Base-by-base conservation (phyloP, 2,329 filamentous ascomycete species). In the Penicillium sp. region DNA sequence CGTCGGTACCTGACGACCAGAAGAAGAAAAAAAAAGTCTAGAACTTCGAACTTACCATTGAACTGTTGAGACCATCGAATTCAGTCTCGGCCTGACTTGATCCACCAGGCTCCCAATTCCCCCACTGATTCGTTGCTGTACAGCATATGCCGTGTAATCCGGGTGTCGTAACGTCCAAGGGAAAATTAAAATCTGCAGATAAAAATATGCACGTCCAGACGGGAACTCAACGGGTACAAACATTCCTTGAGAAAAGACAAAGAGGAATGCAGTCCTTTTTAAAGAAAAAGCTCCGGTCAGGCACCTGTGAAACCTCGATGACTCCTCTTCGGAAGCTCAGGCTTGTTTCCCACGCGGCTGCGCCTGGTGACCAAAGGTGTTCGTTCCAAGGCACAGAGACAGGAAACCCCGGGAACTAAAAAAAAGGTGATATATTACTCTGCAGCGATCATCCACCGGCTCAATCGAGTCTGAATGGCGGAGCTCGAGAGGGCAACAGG, bases 371-470 rank as follows among this genome's bases (percentile, higher is more conserved):
- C 65, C 64, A 45, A 47, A 26, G 11, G 55, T 33, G 35, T 52
- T 55, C 47, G 29, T 64, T 65, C 55, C 60, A 66, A 65, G 63
- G 61, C 58, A 66, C 35, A 58, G 53, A 45, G 22, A 52, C 33
- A 48, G 44, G 6, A n/a, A 54, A 26, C 46, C 39, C 14, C 29
- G 11, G 19, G 11, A 22, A 22, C 2, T 5, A 27, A 24, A 16
- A 26, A 24, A 16, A 50, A 31, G 35, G 31, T 37, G 47, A 49
- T 49, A 37, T 51, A 35, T 29, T 26, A 45, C 6, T 33, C 49
- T 21, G 8, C 22, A 42, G 1, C 35, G 42, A 58, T 52, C 55
- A 58, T 60, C 48, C 54, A 44, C 52, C 27, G 33, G 46, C 52
- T 47, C 43, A 49, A 49, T 51, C 35, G 49, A 27, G 33, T n/a